Evolutionary conservation across 805 yeast species (phyloP).

Genomic region (Lachancea nothofagi): DNA sequence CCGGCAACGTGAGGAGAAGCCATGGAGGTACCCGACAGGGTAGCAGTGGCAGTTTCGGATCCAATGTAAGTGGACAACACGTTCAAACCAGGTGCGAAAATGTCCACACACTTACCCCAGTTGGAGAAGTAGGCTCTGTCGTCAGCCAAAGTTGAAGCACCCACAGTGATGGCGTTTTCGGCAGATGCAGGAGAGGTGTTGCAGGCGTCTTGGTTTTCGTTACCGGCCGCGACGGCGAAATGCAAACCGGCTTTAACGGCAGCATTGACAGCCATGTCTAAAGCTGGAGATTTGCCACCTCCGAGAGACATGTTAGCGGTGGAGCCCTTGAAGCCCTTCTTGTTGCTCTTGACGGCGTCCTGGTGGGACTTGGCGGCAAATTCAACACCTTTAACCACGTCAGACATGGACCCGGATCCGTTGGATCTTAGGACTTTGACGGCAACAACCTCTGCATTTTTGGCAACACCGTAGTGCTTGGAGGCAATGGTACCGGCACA

Average conservation of each 20-base stretch:
- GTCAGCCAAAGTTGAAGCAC: constrained; percentile 87
- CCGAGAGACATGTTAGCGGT: constrained; percentile 92
- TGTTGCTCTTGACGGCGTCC: constrained; percentile 43
- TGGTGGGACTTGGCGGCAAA: constrained; percentile 71
- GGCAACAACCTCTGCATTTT: constrained; percentile 71
- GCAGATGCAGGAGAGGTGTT: constrained; percentile 88
- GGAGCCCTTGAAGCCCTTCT: constrained; percentile 73
- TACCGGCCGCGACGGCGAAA: constrained; percentile 96
- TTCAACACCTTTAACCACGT: constrained; percentile 80
- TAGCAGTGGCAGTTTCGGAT: constrained; percentile 67
- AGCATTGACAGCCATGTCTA: constrained; percentile 83
- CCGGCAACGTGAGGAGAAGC: constrained; percentile 97
- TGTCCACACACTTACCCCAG: constrained; percentile 92
- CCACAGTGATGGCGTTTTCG: constrained; percentile 81
- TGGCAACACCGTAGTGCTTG: constrained; percentile 74
- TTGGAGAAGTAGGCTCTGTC: constrained; percentile 92
- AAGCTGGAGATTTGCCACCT: constrained; percentile 84
- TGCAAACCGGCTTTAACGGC: constrained; percentile 85
- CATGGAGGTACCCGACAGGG: constrained; percentile 95
- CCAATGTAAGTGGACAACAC: constrained; percentile 82
- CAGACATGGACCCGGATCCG: constrained; percentile 81
- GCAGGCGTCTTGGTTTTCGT: constrained; percentile 91
- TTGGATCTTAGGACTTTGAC: constrained; percentile 77
- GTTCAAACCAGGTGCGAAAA: constrained; percentile 94
- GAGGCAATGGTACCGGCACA: constrained; percentile 96